Evolutionary conservation across 139 green algal species (phyloP).

Genomic region (Dunaliella sp.): DNA sequence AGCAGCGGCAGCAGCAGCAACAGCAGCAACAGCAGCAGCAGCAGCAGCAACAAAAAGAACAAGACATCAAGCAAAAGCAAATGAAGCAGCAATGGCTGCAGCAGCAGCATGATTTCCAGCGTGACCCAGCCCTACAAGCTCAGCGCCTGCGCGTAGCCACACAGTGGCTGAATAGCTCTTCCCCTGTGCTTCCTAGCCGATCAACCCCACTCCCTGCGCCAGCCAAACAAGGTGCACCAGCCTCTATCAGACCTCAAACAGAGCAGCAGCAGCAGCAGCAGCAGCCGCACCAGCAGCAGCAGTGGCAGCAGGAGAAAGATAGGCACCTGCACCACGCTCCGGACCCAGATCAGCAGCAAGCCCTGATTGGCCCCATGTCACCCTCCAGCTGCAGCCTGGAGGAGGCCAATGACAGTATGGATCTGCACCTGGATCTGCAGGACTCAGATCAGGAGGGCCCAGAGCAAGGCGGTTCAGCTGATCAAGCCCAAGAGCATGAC

Average conservation of each 20-base stretch:
- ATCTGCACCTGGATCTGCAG: neutral
- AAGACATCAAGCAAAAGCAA: neutral
- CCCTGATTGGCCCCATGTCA: neutral
- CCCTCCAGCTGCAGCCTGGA: neutral
- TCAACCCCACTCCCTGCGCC: neutral
- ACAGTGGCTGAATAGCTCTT: neutral
- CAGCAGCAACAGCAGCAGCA: slow-evolving; percentile 20
- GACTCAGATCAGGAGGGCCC: neutral
- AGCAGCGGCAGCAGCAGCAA: slow-evolving; percentile 16
- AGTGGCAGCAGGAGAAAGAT: neutral
- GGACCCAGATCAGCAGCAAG: neutral
- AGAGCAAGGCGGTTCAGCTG: neutral
- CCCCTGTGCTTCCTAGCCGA: neutral
- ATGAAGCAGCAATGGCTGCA: neutral
- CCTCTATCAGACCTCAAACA: neutral
- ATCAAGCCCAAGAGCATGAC: neutral
- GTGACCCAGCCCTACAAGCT: neutral
- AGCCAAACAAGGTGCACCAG: neutral
- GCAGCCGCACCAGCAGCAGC: neutral
- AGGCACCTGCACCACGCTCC: neutral
- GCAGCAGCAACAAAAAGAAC: slow-evolving; percentile 10
- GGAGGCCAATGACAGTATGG: neutral
- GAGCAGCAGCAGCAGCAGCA: neutral
- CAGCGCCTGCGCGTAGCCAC: neutral
- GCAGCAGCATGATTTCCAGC: neutral